Percentiles rank a stretch among this genome's conserved stretches.
These are phyloP conservation scores for Aspergillus sergii DNA, from an alignment of 2,329 filamentous ascomycete genomes.

Conservation along the genomic window DNA sequence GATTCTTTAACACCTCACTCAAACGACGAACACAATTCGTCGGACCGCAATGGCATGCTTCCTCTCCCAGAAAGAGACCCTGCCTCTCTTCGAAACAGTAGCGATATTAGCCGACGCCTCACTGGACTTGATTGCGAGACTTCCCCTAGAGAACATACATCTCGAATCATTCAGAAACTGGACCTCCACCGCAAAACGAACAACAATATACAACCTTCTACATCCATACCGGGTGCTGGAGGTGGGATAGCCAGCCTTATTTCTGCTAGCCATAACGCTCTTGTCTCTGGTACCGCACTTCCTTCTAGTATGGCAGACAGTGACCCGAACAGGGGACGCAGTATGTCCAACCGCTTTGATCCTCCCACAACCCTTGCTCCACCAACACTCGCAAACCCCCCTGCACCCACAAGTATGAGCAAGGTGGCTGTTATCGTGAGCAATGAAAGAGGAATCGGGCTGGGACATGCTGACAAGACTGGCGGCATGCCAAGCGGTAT, in stretches of 20 bases:
- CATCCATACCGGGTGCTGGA: conserved; percentile 48
- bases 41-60: conserved; percentile 67
- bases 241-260: conserved; percentile 82
- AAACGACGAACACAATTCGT: conserved; percentile 56
- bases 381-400: conserved; percentile 78
- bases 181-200: conserved; percentile 80
- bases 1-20: conserved; percentile 64
- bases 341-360: conserved; percentile 44
- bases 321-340: conserved; percentile 38
- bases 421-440: conserved; percentile 80
- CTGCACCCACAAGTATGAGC: conserved; percentile 81
- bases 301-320: conserved; percentile 41
- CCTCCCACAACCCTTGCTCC: conserved; percentile 73
- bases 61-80: conserved; percentile 66
- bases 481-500: conserved; percentile 79
- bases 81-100: conserved; percentile 65
- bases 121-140: conserved; percentile 61
- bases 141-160: conserved; percentile 73
- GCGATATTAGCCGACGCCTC: conserved; percentile 65
- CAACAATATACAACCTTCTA: conserved; percentile 57
- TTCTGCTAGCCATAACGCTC: conserved; percentile 76
- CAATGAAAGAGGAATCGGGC: conserved; percentile 70
- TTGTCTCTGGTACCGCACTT: conserved; percentile 63
- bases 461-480: conserved; percentile 63
- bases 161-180: conserved; percentile 88